These are phyloP conservation scores for Sarocladium oryzae DNA, from an alignment of 2,329 filamentous ascomycete species.

Conservation along the genomic window DNA sequence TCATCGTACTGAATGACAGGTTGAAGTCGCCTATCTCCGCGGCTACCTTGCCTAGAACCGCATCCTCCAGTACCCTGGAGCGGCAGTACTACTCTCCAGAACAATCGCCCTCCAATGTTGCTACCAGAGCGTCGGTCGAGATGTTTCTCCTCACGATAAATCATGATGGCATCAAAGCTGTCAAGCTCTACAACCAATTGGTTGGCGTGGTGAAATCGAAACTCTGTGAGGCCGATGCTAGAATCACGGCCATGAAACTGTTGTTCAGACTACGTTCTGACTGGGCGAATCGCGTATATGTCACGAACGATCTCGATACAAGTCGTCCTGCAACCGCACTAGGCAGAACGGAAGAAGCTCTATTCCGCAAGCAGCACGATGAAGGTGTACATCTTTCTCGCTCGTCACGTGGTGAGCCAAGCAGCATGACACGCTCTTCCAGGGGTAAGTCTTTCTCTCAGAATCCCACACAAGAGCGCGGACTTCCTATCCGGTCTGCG, in stretches of 20 bases:
- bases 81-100: constrained; percentile 15
- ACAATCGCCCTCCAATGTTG: constrained; percentile 61
- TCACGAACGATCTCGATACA: constrained; percentile 65
- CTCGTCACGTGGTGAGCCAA: constrained; percentile 37
- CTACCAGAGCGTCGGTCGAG: constrained; percentile 62
- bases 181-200: constrained; percentile 55
- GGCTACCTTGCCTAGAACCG: constrained; percentile 14
- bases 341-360: constrained; percentile 53
- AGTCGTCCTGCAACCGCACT: constrained; percentile 66
- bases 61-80: neutral
- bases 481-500: constrained; percentile 34
- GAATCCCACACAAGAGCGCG: constrained; percentile 20
- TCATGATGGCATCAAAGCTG: constrained; percentile 56
- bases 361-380: constrained; percentile 44
- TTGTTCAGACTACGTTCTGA: constrained; percentile 80
- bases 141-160: constrained; percentile 73
- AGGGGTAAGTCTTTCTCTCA: constrained; percentile 44
- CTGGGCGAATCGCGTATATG: constrained; percentile 67
- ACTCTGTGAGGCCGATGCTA: constrained; percentile 59
- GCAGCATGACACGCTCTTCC: constrained; percentile 33
- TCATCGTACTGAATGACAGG: constrained; percentile 43
- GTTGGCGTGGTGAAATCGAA: constrained; percentile 56
- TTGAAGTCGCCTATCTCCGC: constrained; percentile 35
- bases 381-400: constrained; percentile 42
- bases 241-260: constrained; percentile 68